phyloP scores from a whole-genome alignment of 495 filamentous ascomycete species.

The Parmelia sp. region DNA sequence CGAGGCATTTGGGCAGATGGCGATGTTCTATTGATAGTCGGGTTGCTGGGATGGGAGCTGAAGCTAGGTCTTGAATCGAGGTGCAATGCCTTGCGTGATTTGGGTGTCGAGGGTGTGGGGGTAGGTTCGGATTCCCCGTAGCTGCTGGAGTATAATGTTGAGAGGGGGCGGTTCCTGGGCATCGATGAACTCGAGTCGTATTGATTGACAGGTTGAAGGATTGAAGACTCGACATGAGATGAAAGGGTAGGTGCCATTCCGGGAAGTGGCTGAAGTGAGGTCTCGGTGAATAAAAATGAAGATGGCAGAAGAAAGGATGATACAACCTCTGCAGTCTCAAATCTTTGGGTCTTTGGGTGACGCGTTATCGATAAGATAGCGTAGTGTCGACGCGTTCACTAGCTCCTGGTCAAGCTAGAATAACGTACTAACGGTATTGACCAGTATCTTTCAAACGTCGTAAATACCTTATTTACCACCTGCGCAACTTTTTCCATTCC shows the following conservation, averaged over 20 bases:
- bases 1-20: not conserved
- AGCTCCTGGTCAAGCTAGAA: too few relatives aligned
- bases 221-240: not conserved
- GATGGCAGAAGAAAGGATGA: too few relatives aligned
- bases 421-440: too few relatives aligned
- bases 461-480: too few relatives aligned
- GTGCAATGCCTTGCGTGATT: not conserved
- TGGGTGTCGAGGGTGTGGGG: not conserved
- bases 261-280: too few relatives aligned
- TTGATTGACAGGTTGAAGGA: not conserved
- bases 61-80: not conserved
- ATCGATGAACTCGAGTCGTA: not conserved
- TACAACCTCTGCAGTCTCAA: too few relatives aligned
- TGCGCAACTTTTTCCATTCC: too few relatives aligned
- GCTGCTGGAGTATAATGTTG: not conserved
- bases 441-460: too few relatives aligned
- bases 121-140: not conserved
- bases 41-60: not conserved
- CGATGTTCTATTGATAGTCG: not conserved
- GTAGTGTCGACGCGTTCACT: too few relatives aligned
- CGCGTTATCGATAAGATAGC: too few relatives aligned
- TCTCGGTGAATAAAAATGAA: too few relatives aligned
- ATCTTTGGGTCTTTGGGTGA: too few relatives aligned
- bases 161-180: not conserved
- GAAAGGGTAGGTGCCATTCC: not conserved